These are phyloP conservation scores for Tulasnella sp. DNA, from an alignment of 768 basidiomycete species.

Conservation along the genomic window DNA sequence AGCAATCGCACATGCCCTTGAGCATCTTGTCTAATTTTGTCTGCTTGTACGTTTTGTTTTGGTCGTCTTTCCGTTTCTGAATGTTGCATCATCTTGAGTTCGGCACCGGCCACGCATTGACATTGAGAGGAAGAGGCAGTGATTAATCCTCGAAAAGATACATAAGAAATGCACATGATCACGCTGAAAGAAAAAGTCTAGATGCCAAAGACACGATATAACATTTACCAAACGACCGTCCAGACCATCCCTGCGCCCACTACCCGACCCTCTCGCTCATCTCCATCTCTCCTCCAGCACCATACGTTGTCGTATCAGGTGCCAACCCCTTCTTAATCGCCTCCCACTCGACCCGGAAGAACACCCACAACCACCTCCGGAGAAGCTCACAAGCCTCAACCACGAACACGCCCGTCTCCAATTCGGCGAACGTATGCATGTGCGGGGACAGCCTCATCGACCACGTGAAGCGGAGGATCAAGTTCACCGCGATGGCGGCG, in stretches of 20 bases:
- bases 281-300: conserved; percentile 1
- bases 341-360: conserved; percentile 96
- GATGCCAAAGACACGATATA: background rate
- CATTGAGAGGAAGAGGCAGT: background rate
- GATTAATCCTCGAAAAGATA: background rate
- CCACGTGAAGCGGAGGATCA: conserved; percentile 88
- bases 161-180: background rate
- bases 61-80: background rate
- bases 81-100: background rate
- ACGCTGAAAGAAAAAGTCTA: background rate
- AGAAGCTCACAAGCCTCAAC: conserved; percentile 84
- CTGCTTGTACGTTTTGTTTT: background rate
- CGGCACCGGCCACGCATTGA: too few relatives aligned
- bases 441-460: conserved; percentile 82
- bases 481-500: conserved; percentile 66
- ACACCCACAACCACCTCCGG: conserved; percentile 97
- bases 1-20: too few relatives aligned
- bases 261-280: background rate
- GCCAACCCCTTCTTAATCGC: conserved; percentile 44
- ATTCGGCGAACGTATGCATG: conserved; percentile 67
- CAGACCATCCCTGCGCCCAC: background rate
- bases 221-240: too few relatives aligned
- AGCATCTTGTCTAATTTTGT: background rate
- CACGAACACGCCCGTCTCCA: conserved; percentile 75
- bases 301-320: conserved; percentile 16